A percentile compares a stretch with the other conserved stretches of the same genome.
Conservation (phyloP, 768 basidiomycete genomes). For the Lactarius evosmus region DNA sequence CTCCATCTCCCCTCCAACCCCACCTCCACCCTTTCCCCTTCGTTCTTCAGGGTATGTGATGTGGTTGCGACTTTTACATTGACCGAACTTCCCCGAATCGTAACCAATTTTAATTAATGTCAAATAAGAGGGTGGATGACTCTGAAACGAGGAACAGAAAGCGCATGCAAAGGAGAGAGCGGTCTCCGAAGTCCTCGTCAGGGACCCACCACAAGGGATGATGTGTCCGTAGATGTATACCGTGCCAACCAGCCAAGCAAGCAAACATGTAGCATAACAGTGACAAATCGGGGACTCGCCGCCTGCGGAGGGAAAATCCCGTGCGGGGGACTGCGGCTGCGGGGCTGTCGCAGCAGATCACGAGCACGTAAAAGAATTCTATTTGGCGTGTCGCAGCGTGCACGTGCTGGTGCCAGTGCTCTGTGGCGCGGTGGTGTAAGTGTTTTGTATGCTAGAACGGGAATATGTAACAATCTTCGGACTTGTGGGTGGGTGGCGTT, state of each 20-base stretch:
- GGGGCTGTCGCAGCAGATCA: neutral
- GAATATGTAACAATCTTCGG: neutral
- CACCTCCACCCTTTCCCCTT: neutral
- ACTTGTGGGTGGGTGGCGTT: neutral
- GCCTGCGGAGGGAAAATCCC: neutral
- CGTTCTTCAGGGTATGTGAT: neutral
- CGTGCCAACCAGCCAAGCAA: neutral
- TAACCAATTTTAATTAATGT: neutral
- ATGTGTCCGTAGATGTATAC: neutral
- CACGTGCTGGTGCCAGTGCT: neutral
- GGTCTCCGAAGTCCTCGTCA: constrained; percentile 5
- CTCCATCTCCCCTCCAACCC: neutral
- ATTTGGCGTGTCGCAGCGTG: neutral
- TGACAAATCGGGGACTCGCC: neutral
- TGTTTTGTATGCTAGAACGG: neutral
- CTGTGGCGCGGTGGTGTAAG: neutral
- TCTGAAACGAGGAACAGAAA: neutral
- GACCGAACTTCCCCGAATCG: neutral
- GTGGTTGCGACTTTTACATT: neutral
- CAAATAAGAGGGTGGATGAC: neutral
- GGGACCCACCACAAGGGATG: neutral
- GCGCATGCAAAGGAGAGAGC: neutral
- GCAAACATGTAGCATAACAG: neutral
- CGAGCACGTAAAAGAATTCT: neutral
- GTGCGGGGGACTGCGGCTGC: neutral